These are phyloP conservation scores for Chloromonas sp. DNA, from an alignment of 163 green algal genomes.

Conservation along the genomic window DNA sequence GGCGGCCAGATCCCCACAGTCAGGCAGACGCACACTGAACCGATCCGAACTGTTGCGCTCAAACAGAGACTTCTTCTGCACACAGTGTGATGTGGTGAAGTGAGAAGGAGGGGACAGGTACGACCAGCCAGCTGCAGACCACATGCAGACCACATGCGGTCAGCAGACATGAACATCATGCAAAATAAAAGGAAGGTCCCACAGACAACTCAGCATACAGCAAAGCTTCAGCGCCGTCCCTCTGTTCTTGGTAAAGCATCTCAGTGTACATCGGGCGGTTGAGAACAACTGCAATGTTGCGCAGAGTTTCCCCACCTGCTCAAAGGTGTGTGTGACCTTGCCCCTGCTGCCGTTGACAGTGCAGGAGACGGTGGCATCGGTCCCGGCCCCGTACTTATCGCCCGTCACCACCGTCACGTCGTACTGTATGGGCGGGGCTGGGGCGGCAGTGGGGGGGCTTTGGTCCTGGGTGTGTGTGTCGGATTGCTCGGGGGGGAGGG, in stretches of 20 bases:
- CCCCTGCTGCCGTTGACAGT: constrained; percentile 10
- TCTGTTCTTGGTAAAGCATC: no score
- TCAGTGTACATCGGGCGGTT: no score
- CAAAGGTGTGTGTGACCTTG: constrained; percentile 17
- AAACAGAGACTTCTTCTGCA: constrained; percentile 29
- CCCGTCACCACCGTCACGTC: constrained; percentile 29
- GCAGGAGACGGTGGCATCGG: constrained; percentile 64
- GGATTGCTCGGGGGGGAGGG: not conserved
- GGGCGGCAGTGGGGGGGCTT: not conserved
- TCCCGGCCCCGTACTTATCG: constrained; percentile 45
- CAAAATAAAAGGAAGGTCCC: no score
- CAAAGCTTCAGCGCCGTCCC: no score
- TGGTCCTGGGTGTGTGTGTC: not conserved
- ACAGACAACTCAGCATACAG: no score
- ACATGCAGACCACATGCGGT: no score
- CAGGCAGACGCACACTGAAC: constrained; percentile 29
- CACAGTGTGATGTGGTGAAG: not conserved
- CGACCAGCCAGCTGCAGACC: not conserved
- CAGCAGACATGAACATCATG: no score
- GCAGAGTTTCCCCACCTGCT: constrained; percentile 3
- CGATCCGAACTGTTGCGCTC: constrained; percentile 21
- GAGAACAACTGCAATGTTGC: no score
- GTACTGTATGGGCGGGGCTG: constrained; percentile 10
- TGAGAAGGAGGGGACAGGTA: not conserved
- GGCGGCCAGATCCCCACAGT: constrained; percentile 19